Conservation (phyloP, 371 early-diverging fungal species). For the Circinella umbellata region DNA sequence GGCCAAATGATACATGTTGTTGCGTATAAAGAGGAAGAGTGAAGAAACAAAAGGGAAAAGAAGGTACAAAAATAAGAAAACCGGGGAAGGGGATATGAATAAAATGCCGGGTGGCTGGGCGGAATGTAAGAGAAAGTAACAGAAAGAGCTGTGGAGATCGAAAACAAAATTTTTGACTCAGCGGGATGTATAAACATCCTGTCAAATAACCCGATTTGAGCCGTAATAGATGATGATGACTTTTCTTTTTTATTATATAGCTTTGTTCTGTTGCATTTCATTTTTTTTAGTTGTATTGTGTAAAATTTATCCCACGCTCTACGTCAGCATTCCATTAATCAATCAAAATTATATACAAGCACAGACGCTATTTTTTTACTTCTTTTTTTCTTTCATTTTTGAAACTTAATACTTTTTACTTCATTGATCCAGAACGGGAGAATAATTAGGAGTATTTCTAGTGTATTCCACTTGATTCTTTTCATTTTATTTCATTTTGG, state of each 20-base stretch:
- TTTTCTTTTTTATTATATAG: neutral
- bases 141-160: slow-evolving; percentile 5
- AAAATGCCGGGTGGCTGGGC: slow-evolving; percentile 11
- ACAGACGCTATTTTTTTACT: too few relatives aligned
- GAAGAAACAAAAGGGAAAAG: slow-evolving; percentile 19
- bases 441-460: neutral
- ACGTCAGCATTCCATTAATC: too few relatives aligned
- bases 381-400: neutral
- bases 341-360: too few relatives aligned
- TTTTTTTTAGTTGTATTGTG: too few relatives aligned
- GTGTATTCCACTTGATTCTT: neutral
- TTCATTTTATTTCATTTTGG: too few relatives aligned
- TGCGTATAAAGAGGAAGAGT: slow-evolving; percentile 13
- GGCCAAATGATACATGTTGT: slow-evolving; percentile 36
- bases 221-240: slow-evolving; percentile 3
- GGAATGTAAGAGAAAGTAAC: slow-evolving; percentile 5
- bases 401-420: neutral
- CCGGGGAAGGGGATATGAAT: slow-evolving; percentile 9
- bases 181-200: neutral
- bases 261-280: too few relatives aligned
- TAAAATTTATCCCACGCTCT: slow-evolving; percentile 1
- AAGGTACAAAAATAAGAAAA: slow-evolving; percentile 10
- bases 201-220: slow-evolving; percentile 7
- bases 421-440: neutral
- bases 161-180: slow-evolving; percentile 7